Evolutionary conservation across 345 rosid species (phyloP).

Genomic region (Eucalyptus sideroxylon): DNA sequence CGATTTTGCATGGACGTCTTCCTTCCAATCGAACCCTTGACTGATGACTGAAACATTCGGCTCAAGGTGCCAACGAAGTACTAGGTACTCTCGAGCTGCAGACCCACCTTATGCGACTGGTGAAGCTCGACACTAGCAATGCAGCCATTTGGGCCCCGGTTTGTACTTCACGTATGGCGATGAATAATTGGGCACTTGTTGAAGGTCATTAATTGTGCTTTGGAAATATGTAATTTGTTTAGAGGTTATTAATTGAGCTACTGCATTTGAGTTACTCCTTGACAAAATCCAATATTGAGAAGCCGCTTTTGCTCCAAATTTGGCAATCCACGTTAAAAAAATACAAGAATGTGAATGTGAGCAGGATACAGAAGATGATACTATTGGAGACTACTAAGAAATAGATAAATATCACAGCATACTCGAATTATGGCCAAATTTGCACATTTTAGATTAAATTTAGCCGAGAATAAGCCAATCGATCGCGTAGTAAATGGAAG

Average conservation of each 20-base stretch:
- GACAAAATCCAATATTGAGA: neutral
- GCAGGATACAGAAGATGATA: neutral
- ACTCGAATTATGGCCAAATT: neutral
- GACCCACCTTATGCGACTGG: neutral
- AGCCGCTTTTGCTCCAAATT: neutral
- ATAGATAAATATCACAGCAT: neutral
- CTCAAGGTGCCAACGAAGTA: neutral
- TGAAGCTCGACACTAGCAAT: neutral
- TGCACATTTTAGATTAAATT: neutral
- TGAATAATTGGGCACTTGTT: neutral
- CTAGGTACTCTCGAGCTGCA: too few relatives aligned
- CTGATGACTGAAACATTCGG: neutral
- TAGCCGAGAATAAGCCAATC: neutral
- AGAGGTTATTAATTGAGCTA: neutral
- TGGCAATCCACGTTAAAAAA: neutral
- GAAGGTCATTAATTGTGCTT: neutral
- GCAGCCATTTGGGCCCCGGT: neutral
- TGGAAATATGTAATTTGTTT: neutral
- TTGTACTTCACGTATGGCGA: neutral
- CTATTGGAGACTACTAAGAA: neutral
- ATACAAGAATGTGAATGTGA: neutral
- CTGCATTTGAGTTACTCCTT: neutral
- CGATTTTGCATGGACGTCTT: neutral
- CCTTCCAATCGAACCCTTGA: neutral
- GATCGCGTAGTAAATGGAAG: neutral